Percentiles rank a stretch among this genome's conserved stretches.
Conservation (phyloP, 768 basidiomycete genomes). For the Mycena metata region DNA sequence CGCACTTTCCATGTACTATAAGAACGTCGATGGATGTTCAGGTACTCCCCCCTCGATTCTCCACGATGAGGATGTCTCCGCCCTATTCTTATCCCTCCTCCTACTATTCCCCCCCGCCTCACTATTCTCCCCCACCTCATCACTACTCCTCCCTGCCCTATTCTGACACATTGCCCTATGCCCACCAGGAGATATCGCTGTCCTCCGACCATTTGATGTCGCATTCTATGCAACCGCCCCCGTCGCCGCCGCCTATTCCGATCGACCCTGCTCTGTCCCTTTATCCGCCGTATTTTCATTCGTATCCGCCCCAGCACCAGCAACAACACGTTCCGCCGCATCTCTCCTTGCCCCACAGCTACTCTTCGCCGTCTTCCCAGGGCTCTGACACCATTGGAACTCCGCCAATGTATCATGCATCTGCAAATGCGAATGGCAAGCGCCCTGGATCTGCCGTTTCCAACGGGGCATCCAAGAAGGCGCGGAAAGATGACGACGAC, state of each 20-base stretch:
- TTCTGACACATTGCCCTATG: slow-evolving; percentile 35
- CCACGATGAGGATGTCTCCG: slow-evolving; percentile 34
- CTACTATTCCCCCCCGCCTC: slow-evolving; percentile 33
- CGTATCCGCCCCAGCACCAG: slow-evolving; percentile 58
- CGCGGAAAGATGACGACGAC: slow-evolving; percentile 72
- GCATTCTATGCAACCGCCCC: slow-evolving; percentile 66
- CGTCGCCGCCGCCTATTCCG: slow-evolving; percentile 72
- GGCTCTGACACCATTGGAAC: slow-evolving; percentile 84
- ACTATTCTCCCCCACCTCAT: slow-evolving; percentile 32
- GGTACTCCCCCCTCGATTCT: slow-evolving; percentile 11
- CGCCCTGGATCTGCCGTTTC: slow-evolving; percentile 69
- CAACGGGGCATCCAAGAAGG: slow-evolving; percentile 63
- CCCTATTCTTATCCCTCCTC: slow-evolving; percentile 38
- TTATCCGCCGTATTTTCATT: slow-evolving; percentile 75
- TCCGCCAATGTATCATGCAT: slow-evolving; percentile 73
- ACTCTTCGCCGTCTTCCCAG: slow-evolving; percentile 85
- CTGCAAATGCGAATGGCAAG: slow-evolving; percentile 72
- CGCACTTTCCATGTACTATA: slow-evolving; percentile 24
- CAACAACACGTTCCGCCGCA: slow-evolving; percentile 64
- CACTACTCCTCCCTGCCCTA: slow-evolving; percentile 28
- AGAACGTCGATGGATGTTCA: slow-evolving; percentile 11
- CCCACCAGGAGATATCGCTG: slow-evolving; percentile 58
- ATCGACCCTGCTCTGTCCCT: slow-evolving; percentile 81
- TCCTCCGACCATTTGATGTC: slow-evolving; percentile 57
- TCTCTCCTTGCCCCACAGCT: slow-evolving; percentile 67